phyloP scores from a whole-genome alignment of 2,329 filamentous ascomycete species.

The Talaromyces sp. region DNA sequence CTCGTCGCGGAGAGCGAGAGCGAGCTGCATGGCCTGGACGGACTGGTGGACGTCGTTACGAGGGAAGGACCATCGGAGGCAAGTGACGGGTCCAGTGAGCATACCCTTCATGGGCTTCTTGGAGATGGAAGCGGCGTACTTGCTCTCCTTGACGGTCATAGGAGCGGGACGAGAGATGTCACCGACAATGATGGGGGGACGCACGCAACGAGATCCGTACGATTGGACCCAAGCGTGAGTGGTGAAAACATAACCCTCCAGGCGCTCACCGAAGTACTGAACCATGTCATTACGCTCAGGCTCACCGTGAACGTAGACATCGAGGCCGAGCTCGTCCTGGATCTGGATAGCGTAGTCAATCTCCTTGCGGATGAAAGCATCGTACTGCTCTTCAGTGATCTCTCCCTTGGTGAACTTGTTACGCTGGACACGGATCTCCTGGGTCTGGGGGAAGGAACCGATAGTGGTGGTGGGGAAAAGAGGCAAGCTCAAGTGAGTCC shows the following conservation, averaged over 20 bases:
- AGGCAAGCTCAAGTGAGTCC: constrained; percentile 87
- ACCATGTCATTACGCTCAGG: constrained; percentile 99
- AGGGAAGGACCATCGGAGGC: constrained; percentile 98
- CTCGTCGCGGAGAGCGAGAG: constrained; percentile 96
- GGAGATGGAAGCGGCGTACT: constrained; percentile 93
- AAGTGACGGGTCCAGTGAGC: constrained; percentile 98
- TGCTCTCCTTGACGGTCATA: constrained; percentile 99
- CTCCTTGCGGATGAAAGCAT: constrained; percentile 99
- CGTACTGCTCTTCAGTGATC: constrained; percentile 87
- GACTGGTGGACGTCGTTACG: constrained; percentile 99
- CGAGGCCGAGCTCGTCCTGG: constrained; percentile 95
- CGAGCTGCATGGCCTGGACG: constrained; percentile 96
- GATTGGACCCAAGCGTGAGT: constrained; percentile 98
- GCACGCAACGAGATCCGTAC: constrained; percentile 97
- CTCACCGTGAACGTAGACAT: constrained; percentile 97
- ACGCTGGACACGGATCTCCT: constrained; percentile 93
- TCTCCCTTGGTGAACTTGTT: constrained; percentile 99
- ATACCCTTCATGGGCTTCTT: constrained; percentile 99
- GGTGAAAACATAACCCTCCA: constrained; percentile 97
- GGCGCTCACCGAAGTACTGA: constrained; percentile 96
- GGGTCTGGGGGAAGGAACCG: constrained; percentile 97
- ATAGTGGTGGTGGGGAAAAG: constrained; percentile 99
- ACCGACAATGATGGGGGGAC: constrained; percentile 96
- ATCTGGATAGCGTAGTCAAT: constrained; percentile 92
- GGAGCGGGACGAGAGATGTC: constrained; percentile 94